Base-by-base conservation (phyloP, 1,139 yeast genomes). In the Zygoascus sp. region DNA sequence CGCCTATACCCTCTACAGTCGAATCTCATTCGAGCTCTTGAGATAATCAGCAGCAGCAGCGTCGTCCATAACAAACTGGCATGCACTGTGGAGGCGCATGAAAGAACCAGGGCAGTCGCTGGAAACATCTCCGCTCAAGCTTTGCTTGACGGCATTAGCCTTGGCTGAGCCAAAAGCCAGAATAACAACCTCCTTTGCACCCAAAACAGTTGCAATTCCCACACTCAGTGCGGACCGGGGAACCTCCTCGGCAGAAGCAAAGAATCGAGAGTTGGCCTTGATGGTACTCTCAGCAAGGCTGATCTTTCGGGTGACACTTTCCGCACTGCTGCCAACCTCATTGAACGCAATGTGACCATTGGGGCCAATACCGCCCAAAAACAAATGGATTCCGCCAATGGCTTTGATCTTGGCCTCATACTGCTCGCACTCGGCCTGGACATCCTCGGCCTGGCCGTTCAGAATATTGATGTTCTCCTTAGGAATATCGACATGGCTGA, bases 261-360 rank as follows among this genome's bases (percentile, higher is more conserved):
- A 79, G 57, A 79, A 79, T 45, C 84, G 67, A 13, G 77, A 72
- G 61, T 79, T 79, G 44, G 83, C 84, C 38, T 68, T 62, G 44
- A 79, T 75, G 16, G 84, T 79, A 27, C 77, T 70, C 44, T 70
- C 67, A 9, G 75, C 83, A 51, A 79, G 68, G 2, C 64, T 59
- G 25, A 79, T 80, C 53, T 66, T 65, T 54, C 84, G 67, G 1
- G 84, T 79, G 16, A 53, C 62, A 6, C 79, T 73, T 50, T 65
- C 60, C 51, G 79, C 67, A 2, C 70, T 42, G 6, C 81, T 76
- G 9, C 84, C 84, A 16, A 76, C 70, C 61, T 79, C 84, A 61
- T 79, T 79, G 59, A 79, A 79, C 1, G 84, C 84, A 59, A 79
- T 69, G 60, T 79, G 83, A 30, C 84, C 84, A 58, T 80, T 81